Evolutionary conservation across 2,329 filamentous ascomycete species (phyloP).

Genomic region (Sarocladiaceae sp.): DNA sequence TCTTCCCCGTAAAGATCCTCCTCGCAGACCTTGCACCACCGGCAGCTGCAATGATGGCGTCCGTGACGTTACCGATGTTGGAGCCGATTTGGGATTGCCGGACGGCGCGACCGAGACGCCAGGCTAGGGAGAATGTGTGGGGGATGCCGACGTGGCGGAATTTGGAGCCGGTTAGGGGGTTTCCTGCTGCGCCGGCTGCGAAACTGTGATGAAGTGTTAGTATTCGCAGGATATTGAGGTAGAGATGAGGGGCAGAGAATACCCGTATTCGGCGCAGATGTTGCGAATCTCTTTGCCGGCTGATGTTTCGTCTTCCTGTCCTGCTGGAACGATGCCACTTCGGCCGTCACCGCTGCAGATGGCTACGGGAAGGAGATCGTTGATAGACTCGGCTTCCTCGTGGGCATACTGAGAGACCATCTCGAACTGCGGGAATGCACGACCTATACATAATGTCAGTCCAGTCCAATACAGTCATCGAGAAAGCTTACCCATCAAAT

Average conservation of each 20-base stretch:
- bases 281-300: neutral
- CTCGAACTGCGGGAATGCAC: conserved; percentile 1
- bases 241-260: conserved; percentile 31
- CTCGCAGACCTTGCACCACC: conserved; percentile 49
- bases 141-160: conserved; percentile 47
- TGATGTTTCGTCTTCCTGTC: conserved; percentile 23
- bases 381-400: neutral
- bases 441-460: neutral
- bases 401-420: neutral
- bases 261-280: neutral
- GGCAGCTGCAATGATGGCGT: conserved; percentile 54
- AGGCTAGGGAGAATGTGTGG: conserved; percentile 49
- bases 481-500: conserved; percentile 46
- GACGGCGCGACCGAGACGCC: conserved; percentile 58
- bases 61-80: conserved; percentile 48
- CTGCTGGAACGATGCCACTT: conserved; percentile 47
- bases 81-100: conserved; percentile 44
- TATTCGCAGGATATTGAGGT: neutral
- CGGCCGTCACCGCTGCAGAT: conserved; percentile 42
- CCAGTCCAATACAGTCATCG: neutral
- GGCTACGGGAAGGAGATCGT: neutral
- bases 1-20: conserved; percentile 61
- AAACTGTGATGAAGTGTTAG: too few species aligned
- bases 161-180: conserved; percentile 43
- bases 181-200: conserved; percentile 40